Evolutionary conservation across 148 eudicot species (phyloP), one percentile per base, ranked within the genome.

Genomic region (Diospyros kaki): DNA sequence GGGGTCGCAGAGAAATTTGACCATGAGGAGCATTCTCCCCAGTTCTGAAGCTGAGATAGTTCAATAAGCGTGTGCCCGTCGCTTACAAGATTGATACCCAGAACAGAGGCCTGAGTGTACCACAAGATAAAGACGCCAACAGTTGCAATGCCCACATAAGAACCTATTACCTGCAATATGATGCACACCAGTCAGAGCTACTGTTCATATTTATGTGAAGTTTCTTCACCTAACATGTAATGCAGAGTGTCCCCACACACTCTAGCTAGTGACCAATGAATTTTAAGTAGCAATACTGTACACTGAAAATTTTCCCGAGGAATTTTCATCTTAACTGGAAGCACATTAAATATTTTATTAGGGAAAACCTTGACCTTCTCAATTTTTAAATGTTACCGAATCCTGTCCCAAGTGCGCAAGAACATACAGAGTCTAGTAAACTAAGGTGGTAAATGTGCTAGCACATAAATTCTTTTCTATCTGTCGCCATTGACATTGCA

Each of bases 1-100:
- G 98, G 89, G 69, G 84, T 74, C 43, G 85, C 90, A 3, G 89
- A 77, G 84, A 94, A 94, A 76, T 94, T 86, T 8, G 90, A 78
- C 98, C 98, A 93, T 14, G 90, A 77, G 4, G 89, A 60, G 84
- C 98, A 93, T 11, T 89, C 87, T 73, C 90, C 93, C 98, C 98
- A 91, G 82, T 87, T 82, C 17, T 76, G 85, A 45, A 93, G 90
- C 84, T 93, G 90, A 55, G 91, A 82, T 41, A 86, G 58, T 74
- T 75, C 75, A 51, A 91, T 81, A 11, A 89, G 89, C 9, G 95
- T 86, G 81, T 94, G 98, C 2, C 97, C 98, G 44, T 94, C 98
- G 9, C 68, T 74, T 5, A 71, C 68, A 40, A 94, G 91, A 75
- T 86, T 78, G 66, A 94, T 86, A 40, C 98, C 97, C 45, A 89